Evolutionary conservation across 345 rosid species (phyloP).

Genomic region (Citrus unshiu): DNA sequence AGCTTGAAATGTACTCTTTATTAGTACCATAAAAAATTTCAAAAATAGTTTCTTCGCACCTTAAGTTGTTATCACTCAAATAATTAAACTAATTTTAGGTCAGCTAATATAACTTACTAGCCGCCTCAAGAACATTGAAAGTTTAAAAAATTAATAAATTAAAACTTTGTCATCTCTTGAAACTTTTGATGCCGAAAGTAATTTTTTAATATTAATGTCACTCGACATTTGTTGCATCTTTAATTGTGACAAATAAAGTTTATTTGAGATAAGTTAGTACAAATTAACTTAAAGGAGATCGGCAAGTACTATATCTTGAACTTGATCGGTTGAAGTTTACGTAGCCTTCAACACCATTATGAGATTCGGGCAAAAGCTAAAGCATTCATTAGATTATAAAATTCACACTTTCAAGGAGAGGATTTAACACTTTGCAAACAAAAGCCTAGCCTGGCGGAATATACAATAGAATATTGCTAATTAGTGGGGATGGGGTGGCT

Average conservation of each 20-base stretch:
- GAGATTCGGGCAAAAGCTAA: not conserved
- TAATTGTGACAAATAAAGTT: not conserved
- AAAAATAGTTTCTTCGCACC: too few relatives aligned
- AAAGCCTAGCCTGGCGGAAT: slow-evolving; percentile 14
- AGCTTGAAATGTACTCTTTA: too few relatives aligned
- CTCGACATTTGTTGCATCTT: not conserved
- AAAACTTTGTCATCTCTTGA: not conserved
- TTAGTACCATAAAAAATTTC: too few relatives aligned
- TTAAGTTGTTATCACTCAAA: too few relatives aligned
- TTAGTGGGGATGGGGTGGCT: not conserved
- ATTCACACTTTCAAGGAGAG: not conserved
- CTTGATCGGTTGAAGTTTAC: not conserved
- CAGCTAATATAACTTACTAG: too few relatives aligned
- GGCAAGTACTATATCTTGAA: not conserved
- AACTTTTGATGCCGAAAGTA: not conserved
- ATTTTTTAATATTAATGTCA: too few relatives aligned
- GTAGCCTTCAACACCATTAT: not conserved
- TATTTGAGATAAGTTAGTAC: not conserved
- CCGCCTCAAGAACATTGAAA: too few relatives aligned
- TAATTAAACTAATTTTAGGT: too few relatives aligned
- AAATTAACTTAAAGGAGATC: not conserved
- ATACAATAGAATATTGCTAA: not conserved
- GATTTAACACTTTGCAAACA: not conserved
- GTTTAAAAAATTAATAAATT: too few relatives aligned
- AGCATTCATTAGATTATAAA: not conserved